Evolutionary conservation across 805 yeast species (phyloP), one percentile per base, ranked within the genome.

Genomic region (Geotrichum ghanense): DNA sequence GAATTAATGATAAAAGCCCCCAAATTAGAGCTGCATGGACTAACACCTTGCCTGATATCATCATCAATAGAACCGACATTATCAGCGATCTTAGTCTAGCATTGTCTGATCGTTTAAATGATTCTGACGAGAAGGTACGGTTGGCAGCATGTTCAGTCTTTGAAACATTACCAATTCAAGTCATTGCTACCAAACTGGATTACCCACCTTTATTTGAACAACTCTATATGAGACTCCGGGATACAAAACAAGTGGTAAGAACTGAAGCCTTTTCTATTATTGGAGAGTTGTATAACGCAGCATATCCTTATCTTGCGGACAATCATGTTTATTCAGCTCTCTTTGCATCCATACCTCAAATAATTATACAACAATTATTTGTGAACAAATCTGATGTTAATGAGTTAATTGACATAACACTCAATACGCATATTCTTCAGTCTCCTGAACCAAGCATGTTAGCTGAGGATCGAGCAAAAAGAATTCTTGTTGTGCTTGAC

Each of bases 81-180:
- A 27, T 41, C n/a, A 49, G 49, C 14, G 26, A 50, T 17, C 42
- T 47, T 7, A 34, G 23, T 21, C 46, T 45, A 3, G 84, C 89
- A 1, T 54, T 85, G 9, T 66, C 76, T 16, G 82, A 82, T 54
- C 78, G 89, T 27, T 66, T 88, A 22, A 69, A 83, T 34, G 96
- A 88, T 63, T 67, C 79, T 0, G 87, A 84, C 55, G 90, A 82
- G 48, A 72, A 69, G 34, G 94, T 86, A 2, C 71, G 96, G 53
- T 65, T 76, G 26, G 63, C 72, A 1, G 76, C 92, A 0, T 77
- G 85, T 48, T 59, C 63, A 41, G 69, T 78, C 0, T 59, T 84
- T 14, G 56, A 56, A 3, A 40, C 37, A 1, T 37, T 84, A 1
- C 70, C 78, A 0, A 62, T 75, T 5, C 60, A 65, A 4, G 54